Conservation (phyloP, 306 rosid genomes). For the Ochetophila trinervis region DNA sequence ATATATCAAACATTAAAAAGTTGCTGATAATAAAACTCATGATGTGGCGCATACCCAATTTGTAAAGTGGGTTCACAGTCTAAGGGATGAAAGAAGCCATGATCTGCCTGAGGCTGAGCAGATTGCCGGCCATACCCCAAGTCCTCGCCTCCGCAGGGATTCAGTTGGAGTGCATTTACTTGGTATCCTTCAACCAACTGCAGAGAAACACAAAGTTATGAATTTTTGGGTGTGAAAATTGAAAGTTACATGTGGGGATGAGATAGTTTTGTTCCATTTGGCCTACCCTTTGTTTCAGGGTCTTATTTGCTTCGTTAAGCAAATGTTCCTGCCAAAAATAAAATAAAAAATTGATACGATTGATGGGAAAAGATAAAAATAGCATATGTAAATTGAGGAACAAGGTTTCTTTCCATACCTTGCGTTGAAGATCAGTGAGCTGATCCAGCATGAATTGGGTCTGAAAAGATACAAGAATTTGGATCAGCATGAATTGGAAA, state of each 20-base stretch:
- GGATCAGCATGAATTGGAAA: too few species aligned
- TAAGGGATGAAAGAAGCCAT: conserved; percentile 69
- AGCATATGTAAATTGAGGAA: neutral
- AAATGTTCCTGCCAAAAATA: conserved; percentile 60
- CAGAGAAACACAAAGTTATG: conserved; percentile 5
- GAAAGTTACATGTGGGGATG: too few species aligned
- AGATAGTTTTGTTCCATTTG: neutral
- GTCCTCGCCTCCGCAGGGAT: conserved; percentile 58
- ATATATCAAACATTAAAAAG: neutral
- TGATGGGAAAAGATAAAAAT: neutral
- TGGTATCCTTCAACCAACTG: conserved; percentile 87
- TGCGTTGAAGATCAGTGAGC: conserved; percentile 80
- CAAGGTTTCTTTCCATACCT: conserved; percentile 47
- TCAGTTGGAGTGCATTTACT: conserved; percentile 63
- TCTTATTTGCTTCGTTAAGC: conserved; percentile 73
- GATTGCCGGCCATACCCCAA: conserved; percentile 68
- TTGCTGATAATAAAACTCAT: too few species aligned
- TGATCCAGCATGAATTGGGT: conserved; percentile 89
- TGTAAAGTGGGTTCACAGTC: conserved; percentile 90
- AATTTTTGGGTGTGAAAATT: neutral
- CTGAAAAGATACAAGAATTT: conserved; percentile 30
- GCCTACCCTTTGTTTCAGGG: conserved; percentile 84
- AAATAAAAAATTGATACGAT: neutral
- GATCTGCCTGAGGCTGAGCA: conserved; percentile 25
- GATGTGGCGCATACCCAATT: conserved; percentile 55